Conservation (phyloP, 2,329 filamentous ascomycete genomes). For the Hypomyces perniciosus region DNA sequence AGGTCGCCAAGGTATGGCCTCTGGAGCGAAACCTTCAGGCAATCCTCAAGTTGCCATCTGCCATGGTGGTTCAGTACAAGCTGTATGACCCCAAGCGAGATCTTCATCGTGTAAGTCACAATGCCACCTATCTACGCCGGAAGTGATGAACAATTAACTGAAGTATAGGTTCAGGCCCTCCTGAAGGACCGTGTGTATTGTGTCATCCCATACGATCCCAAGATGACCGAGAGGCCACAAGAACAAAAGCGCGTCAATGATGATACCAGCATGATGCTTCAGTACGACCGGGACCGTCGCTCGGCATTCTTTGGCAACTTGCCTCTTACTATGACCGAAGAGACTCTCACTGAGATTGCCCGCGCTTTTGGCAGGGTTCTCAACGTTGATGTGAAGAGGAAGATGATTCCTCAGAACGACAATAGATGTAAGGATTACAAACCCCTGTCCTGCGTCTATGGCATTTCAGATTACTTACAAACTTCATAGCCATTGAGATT, state of each 20-base stretch:
- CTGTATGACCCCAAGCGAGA: conserved; percentile 47
- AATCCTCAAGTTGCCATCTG: conserved; percentile 29
- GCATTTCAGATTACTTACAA: not conserved
- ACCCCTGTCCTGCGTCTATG: not conserved
- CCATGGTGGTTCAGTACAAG: conserved; percentile 44
- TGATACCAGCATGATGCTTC: conserved; percentile 16
- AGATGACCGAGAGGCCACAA: conserved; percentile 13
- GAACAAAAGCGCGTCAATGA: conserved; percentile 8
- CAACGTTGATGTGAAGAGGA: conserved; percentile 22
- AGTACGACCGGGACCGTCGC: conserved; percentile 38
- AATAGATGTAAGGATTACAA: conserved; percentile 12
- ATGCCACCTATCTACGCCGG: not conserved
- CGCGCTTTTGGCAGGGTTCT: conserved; percentile 33
- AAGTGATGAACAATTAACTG: not conserved
- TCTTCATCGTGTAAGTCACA: conserved; percentile 39
- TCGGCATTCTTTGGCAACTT: conserved; percentile 45
- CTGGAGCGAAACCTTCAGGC: conserved; percentile 32
- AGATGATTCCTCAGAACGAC: conserved; percentile 15
- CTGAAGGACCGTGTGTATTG: conserved; percentile 18
- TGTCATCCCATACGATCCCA: conserved; percentile 23
- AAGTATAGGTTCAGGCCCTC: conserved; percentile 20
- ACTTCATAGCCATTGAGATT: conserved; percentile 13
- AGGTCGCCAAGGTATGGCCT: conserved; percentile 24
- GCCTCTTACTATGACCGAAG: conserved; percentile 31
- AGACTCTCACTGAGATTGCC: conserved; percentile 32